Evolutionary conservation across 73 alveolate genomes (phyloP).

Genomic region (Tetrahymena elliotti): DNA sequence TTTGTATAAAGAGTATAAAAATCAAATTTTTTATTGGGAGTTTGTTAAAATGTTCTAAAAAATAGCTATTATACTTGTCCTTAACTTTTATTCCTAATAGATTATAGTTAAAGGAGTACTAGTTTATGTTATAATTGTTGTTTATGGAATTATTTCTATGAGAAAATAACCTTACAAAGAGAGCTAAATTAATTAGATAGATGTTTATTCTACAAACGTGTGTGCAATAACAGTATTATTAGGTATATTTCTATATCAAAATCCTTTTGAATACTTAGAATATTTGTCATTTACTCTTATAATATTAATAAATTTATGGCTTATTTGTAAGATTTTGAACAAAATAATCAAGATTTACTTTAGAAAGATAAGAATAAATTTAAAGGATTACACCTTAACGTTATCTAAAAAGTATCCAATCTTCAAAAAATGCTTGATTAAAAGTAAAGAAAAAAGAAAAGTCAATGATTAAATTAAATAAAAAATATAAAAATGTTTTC

Average conservation of each 20-base stretch:
- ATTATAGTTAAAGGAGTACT: background rate
- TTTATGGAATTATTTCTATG: background rate
- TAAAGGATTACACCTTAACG: background rate
- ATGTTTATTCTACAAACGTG: background rate
- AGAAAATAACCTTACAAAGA: background rate
- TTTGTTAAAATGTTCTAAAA: constrained; percentile 7
- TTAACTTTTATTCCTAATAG: background rate
- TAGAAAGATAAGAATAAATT: no score
- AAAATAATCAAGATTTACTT: no score
- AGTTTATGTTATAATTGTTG: background rate
- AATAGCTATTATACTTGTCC: background rate
- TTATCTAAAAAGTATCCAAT: background rate
- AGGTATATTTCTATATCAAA: background rate
- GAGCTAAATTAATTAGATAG: background rate
- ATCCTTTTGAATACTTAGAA: background rate
- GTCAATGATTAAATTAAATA: no score
- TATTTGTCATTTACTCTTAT: background rate
- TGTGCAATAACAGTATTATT: background rate
- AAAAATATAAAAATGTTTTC: background rate
- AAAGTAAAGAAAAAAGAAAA: no score
- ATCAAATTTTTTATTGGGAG: constrained; percentile 29
- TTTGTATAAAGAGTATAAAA: constrained; percentile 16
- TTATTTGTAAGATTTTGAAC: background rate
- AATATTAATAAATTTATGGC: background rate
- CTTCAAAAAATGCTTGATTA: no score